A percentile compares a stretch with the other conserved stretches of the same genome.
These are phyloP conservation scores for Coemansia sp. DNA, from an alignment of 192 early-diverging fungal species.

Conservation along the genomic window DNA sequence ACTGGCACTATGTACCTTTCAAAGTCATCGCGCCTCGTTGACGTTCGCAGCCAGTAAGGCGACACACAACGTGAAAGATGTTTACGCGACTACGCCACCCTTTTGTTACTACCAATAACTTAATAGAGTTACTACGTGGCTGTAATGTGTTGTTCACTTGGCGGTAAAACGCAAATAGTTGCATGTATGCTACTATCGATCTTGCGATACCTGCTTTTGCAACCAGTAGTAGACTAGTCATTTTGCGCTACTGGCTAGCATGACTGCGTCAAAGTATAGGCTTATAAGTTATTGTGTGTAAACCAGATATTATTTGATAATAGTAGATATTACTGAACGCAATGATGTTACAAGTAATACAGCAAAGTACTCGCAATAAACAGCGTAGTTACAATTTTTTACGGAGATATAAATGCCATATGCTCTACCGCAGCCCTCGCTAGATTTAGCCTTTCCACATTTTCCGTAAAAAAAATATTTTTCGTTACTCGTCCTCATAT, in stretches of 20 bases:
- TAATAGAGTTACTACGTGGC: not conserved
- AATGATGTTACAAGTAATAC: not conserved
- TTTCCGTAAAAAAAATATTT: slow-evolving; percentile 4
- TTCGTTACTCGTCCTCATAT: not conserved
- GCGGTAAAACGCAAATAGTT: not conserved
- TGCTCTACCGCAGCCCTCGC: not conserved
- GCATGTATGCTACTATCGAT: not conserved
- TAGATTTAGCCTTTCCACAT: not conserved
- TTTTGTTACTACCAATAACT: not conserved
- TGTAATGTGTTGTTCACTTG: not conserved
- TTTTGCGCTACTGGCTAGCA: not conserved
- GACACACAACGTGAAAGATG: not conserved
- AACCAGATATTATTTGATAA: not conserved
- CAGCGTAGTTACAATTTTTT: not conserved
- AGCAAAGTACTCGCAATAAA: not conserved
- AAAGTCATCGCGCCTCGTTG: slow-evolving; percentile 22
- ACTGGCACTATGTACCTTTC: slow-evolving; percentile 30
- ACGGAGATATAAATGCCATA: not conserved
- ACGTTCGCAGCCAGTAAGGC: slow-evolving; percentile 5
- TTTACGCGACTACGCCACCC: not conserved
- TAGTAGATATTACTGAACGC: not conserved
- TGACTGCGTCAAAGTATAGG: slow-evolving; percentile 7
- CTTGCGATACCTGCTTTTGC: not conserved
- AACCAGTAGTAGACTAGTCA: not conserved
- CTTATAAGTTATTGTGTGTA: not conserved